Evolutionary conservation across 306 rosid species (phyloP).

Genomic region (Acacia confusa): DNA sequence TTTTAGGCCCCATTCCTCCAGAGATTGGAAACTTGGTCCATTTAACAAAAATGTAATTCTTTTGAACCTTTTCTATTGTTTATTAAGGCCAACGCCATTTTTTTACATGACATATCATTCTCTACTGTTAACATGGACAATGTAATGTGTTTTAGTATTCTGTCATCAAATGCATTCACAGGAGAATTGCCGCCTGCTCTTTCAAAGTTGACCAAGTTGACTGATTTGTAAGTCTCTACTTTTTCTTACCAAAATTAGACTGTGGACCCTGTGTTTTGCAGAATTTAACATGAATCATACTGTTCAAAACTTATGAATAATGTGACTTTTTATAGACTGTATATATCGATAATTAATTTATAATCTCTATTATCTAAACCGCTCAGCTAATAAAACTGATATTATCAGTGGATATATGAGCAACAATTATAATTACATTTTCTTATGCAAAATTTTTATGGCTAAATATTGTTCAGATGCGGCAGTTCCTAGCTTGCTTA

Average conservation of each 20-base stretch:
- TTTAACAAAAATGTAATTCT: conserved; percentile 71
- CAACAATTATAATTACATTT: background rate
- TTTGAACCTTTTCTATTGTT: conserved; percentile 9
- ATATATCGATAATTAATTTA: background rate
- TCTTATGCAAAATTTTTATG: background rate
- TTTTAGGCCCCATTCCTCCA: conserved; percentile 66
- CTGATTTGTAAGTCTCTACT: conserved; percentile 70
- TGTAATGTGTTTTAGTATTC: conserved; percentile 46
- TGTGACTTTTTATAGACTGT: background rate
- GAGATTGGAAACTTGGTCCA: conserved; percentile 66
- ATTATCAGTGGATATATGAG: conserved; percentile 24
- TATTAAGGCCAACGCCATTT: background rate
- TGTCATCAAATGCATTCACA: conserved; percentile 76
- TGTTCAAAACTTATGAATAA: background rate
- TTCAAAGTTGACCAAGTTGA: conserved; percentile 71
- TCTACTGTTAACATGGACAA: conserved; percentile 26
- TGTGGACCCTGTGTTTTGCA: background rate
- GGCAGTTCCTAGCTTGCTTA: conserved; percentile 18
- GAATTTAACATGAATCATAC: background rate
- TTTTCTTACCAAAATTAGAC: conserved; percentile 11
- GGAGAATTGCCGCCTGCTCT: conserved; percentile 71
- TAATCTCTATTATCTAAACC: background rate
- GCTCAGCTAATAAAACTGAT: background rate
- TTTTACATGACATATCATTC: background rate
- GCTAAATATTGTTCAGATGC: background rate